Conservation (phyloP, 805 yeast genomes). For the Scheffersomyces stipitis region DNA sequence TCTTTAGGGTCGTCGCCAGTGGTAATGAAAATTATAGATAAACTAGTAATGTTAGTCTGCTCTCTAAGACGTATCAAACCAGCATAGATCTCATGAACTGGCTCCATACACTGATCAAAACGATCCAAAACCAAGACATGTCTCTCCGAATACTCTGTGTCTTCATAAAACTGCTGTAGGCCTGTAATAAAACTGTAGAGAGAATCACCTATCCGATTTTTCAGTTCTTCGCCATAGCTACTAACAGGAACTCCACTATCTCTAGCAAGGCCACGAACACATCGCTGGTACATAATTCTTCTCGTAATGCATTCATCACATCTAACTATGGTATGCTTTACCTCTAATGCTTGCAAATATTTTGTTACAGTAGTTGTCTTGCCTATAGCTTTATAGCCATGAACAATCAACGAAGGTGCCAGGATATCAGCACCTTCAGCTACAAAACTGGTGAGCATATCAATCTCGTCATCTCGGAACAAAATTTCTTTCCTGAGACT, state of each 20-base stretch:
- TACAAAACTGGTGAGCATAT: slow-evolving; percentile 35
- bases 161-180: slow-evolving; percentile 37
- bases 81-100: slow-evolving; percentile 37
- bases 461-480: slow-evolving; percentile 32
- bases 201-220: slow-evolving; percentile 33
- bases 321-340: slow-evolving; percentile 30
- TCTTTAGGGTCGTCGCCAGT: slow-evolving; percentile 39
- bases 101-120: slow-evolving; percentile 47
- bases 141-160: slow-evolving; percentile 27
- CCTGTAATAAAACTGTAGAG: slow-evolving; percentile 40
- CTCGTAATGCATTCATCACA: slow-evolving; percentile 48
- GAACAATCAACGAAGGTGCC: slow-evolving; percentile 41
- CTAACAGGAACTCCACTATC: slow-evolving; percentile 30
- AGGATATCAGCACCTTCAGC: slow-evolving; percentile 23
- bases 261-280: slow-evolving; percentile 35
- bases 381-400: slow-evolving; percentile 52
- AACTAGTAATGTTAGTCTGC: slow-evolving; percentile 28
- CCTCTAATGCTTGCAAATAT: slow-evolving; percentile 27
- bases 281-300: slow-evolving; percentile 40
- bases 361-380: slow-evolving; percentile 39
- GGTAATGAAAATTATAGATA: slow-evolving; percentile 41
- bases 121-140: slow-evolving; percentile 49
- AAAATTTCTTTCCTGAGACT: too few species aligned
- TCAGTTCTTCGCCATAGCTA: slow-evolving; percentile 9
- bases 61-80: slow-evolving; percentile 47